phyloP scores from a whole-genome alignment of 116 monocot species.

The Posidonia oceanica region DNA sequence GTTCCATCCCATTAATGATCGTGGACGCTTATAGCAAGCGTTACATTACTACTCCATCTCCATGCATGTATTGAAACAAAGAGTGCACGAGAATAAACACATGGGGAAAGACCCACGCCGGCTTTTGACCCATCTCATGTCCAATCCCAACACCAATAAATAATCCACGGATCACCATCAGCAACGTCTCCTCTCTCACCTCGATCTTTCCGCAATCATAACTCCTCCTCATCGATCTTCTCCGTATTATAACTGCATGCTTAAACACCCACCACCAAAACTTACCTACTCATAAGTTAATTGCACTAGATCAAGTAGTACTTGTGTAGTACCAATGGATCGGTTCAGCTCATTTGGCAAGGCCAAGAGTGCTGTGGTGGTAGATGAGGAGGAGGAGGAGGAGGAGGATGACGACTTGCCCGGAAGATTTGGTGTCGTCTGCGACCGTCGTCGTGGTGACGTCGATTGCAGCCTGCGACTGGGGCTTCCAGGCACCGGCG shows the following conservation, averaged over 20 bases:
- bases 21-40: neutral
- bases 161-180: neutral
- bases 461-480: slow-evolving; percentile 8
- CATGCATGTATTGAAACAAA: too few species aligned
- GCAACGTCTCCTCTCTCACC: neutral
- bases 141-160: slow-evolving; percentile 1
- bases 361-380: too few species aligned
- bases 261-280: neutral
- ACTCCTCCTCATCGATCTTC: neutral
- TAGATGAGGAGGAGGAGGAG: neutral
- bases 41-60: neutral
- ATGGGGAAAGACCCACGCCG: neutral
- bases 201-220: slow-evolving; percentile 8
- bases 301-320: neutral
- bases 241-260: neutral
- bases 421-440: neutral
- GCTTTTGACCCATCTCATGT: neutral
- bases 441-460: neutral
- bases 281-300: neutral
- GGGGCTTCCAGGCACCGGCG: neutral
- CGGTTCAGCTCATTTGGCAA: neutral
- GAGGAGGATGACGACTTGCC: neutral
- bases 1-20: neutral
- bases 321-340: neutral
- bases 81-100: neutral